Conservation (phyloP, 2,329 filamentous ascomycete species). For the Mycogone perniciosa region DNA sequence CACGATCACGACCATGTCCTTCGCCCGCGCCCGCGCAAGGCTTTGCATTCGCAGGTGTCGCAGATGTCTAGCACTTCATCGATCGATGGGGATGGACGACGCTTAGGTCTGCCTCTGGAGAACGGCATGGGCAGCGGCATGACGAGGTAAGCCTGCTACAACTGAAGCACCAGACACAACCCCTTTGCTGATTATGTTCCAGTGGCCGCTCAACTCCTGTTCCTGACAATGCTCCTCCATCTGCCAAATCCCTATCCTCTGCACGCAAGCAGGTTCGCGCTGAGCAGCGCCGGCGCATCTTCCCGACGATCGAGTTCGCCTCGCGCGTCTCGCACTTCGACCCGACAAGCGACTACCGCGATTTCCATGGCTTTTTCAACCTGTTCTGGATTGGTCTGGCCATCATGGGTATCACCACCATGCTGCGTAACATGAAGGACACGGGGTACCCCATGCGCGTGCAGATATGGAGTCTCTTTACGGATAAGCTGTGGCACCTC, state of each 20-base stretch:
- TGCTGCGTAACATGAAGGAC: constrained; percentile 87
- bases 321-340: constrained; percentile 94
- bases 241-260: constrained; percentile 75
- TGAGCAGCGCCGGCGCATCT: constrained; percentile 74
- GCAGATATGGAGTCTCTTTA: constrained; percentile 82
- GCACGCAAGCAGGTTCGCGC: constrained; percentile 78
- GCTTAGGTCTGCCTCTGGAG: constrained; percentile 21
- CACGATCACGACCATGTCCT: constrained; percentile 35
- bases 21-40: constrained; percentile 45
- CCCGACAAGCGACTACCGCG: constrained; percentile 80
- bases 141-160: constrained; percentile 35
- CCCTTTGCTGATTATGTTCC: constrained; percentile 11
- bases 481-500: constrained; percentile 81
- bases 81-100: constrained; percentile 28
- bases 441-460: constrained; percentile 81
- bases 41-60: constrained; percentile 41
- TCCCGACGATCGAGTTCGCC: constrained; percentile 88
- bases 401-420: constrained; percentile 95
- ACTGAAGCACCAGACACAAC: background rate
- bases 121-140: constrained; percentile 34
- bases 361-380: constrained; percentile 96
- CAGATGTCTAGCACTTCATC: constrained; percentile 35
- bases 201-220: constrained; percentile 81
- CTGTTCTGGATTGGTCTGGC: constrained; percentile 96
- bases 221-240: constrained; percentile 86